Conservation (phyloP, 139 green algal genomes). For the Chlorella sp. region DNA sequence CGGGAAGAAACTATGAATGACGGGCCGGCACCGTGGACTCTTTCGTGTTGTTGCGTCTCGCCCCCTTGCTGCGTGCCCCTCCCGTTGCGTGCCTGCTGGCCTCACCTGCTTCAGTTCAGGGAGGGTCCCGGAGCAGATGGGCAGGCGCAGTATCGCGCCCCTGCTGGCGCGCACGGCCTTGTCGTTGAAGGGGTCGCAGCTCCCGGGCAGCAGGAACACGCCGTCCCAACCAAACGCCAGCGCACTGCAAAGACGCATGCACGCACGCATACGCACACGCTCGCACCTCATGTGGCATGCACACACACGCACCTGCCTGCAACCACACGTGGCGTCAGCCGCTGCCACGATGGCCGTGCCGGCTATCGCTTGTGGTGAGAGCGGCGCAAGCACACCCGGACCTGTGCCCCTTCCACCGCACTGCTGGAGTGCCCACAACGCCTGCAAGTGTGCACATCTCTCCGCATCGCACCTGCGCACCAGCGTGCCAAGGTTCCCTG, state of each 20-base stretch:
- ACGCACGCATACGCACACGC: not conserved
- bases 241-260: conserved; percentile 31
- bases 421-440: no score
- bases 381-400: no score
- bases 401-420: no score
- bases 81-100: no score
- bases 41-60: no score
- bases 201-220: conserved; percentile 68
- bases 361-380: no score
- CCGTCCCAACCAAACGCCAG: conserved; percentile 71
- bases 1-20: no score
- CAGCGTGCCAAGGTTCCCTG: conserved; percentile 65
- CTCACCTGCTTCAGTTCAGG: conserved; percentile 21
- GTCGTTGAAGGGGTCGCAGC: conserved; percentile 74
- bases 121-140: conserved; percentile 12
- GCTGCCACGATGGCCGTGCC: no score
- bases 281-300: not conserved
- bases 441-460: no score
- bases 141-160: conserved; percentile 30
- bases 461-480: conserved; percentile 44
- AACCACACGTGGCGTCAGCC: not conserved
- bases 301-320: not conserved
- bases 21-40: no score
- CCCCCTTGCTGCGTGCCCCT: no score
- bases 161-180: conserved; percentile 33